phyloP scores from a whole-genome alignment of 192 early-diverging fungal genomes.

The Chytriomyces sp. region DNA sequence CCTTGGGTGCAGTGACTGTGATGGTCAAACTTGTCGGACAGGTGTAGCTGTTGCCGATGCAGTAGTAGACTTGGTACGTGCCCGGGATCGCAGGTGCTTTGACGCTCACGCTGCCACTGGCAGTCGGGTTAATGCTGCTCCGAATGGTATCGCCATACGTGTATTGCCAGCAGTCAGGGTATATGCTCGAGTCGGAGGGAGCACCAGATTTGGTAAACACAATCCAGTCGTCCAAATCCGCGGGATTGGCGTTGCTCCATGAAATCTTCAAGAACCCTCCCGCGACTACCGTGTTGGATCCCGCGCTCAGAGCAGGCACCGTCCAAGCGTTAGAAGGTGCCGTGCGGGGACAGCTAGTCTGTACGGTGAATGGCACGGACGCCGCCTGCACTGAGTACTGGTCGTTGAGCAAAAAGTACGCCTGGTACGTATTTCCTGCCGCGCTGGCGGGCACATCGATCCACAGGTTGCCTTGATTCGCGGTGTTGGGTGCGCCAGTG shows the following conservation, averaged over 20 bases:
- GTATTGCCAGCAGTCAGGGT: constrained; percentile 20
- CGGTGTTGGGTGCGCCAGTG: background rate
- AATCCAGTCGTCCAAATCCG: constrained; percentile 10
- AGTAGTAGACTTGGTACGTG: constrained; percentile 23
- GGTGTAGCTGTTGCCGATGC: constrained; percentile 5
- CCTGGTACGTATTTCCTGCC: background rate
- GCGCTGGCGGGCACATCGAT: background rate
- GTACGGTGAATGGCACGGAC: background rate
- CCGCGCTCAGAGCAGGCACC: background rate
- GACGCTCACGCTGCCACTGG: constrained; percentile 8
- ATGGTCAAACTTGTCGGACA: background rate
- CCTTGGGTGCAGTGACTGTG: background rate
- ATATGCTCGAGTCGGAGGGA: background rate
- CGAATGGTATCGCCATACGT: constrained; percentile 6
- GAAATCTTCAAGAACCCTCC: background rate
- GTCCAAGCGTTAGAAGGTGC: too few relatives aligned
- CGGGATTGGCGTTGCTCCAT: background rate
- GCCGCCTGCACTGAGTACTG: background rate
- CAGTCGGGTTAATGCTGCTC: background rate
- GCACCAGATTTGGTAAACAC: background rate
- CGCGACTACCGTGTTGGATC: background rate
- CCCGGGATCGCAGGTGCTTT: constrained; percentile 25
- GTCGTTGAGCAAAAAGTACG: constrained; percentile 15
- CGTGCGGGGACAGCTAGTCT: background rate
- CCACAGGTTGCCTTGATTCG: background rate